These are phyloP conservation scores for Ceraceosorus bombacis DNA, from an alignment of 1,284 basidiomycete genomes.

Conservation along the genomic window DNA sequence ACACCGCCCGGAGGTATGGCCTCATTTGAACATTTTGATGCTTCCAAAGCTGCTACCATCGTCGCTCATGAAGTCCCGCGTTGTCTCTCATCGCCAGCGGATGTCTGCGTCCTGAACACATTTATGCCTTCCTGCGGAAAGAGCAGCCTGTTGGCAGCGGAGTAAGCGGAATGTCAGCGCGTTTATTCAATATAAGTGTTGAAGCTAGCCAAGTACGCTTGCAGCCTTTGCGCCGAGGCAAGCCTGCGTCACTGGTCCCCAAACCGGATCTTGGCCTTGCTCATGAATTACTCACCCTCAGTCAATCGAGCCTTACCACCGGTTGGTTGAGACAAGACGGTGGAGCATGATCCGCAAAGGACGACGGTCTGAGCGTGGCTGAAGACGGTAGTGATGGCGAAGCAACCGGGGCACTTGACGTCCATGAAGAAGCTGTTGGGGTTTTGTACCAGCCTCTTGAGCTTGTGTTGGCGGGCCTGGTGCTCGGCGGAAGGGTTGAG, in stretches of 20 bases:
- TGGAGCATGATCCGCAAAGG: constrained; percentile 83
- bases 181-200: too few relatives aligned
- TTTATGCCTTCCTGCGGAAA: constrained; percentile 22
- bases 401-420: constrained; percentile 96
- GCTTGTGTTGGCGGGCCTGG: constrained; percentile 71
- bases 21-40: too few relatives aligned
- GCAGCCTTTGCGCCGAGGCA: too few relatives aligned
- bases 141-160: constrained; percentile 16
- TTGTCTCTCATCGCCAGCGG: too few relatives aligned
- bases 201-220: too few relatives aligned
- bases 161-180: not conserved
- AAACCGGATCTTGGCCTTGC: too few relatives aligned
- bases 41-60: too few relatives aligned
- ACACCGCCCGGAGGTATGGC: too few relatives aligned
- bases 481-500: constrained; percentile 86
- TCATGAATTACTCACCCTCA: constrained; percentile 65
- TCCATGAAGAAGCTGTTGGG: constrained; percentile 85
- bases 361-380: constrained; percentile 91
- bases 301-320: constrained; percentile 97
- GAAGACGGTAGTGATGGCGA: constrained; percentile 89
- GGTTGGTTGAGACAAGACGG: constrained; percentile 94
- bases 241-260: too few relatives aligned
- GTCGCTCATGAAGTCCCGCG: too few relatives aligned
- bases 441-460: constrained; percentile 96
- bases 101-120: not conserved